Conservation (phyloP, 768 basidiomycete genomes). For the Xanthoconium stramineum region DNA sequence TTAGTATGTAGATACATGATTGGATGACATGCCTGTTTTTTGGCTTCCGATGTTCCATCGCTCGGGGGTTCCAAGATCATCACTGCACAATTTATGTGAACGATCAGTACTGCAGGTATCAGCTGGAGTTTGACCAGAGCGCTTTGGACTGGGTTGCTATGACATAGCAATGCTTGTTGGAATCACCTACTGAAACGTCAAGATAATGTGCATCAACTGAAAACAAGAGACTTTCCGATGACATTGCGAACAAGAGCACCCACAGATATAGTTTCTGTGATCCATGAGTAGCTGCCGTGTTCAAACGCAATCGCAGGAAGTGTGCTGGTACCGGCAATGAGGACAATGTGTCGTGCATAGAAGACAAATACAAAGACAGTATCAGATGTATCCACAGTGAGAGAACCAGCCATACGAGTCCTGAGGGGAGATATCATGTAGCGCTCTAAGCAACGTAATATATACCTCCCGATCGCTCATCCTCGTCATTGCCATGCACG, state of each 20-base stretch:
- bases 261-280: too few relatives aligned
- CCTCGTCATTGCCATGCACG: background rate
- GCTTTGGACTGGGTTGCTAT: slow-evolving; percentile 79
- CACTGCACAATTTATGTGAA: slow-evolving; percentile 90
- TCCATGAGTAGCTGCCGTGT: too few relatives aligned
- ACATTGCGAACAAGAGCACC: too few relatives aligned
- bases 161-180: slow-evolving; percentile 92
- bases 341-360: too few relatives aligned
- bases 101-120: slow-evolving; percentile 82
- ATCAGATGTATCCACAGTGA: too few relatives aligned
- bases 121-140: slow-evolving; percentile 67
- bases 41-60: slow-evolving; percentile 66
- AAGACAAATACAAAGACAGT: too few relatives aligned
- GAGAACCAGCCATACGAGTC: too few relatives aligned
- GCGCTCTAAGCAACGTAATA: too few relatives aligned
- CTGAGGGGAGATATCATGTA: too few relatives aligned
- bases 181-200: slow-evolving; percentile 47
- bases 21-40: slow-evolving; percentile 48
- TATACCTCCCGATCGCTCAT: too few relatives aligned
- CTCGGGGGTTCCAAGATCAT: slow-evolving; percentile 94
- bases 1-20: slow-evolving; percentile 1
- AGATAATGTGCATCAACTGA: background rate
- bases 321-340: too few relatives aligned
- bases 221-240: slow-evolving; percentile 52
- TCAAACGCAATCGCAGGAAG: too few relatives aligned